Evolutionary conservation across 1,284 basidiomycete species (phyloP).

Genomic region (Hymenochaete sp.): DNA sequence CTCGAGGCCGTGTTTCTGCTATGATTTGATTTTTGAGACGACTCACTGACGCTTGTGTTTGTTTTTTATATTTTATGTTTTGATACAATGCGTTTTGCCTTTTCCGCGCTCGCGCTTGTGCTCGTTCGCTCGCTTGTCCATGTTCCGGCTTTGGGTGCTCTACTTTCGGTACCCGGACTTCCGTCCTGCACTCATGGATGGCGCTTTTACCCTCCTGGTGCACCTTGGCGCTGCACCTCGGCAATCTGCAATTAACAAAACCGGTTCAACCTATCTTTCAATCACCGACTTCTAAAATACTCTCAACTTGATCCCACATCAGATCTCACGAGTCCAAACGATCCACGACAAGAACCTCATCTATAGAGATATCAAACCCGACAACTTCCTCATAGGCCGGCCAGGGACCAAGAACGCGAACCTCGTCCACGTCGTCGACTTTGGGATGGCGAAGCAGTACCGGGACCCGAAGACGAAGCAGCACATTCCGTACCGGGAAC

Average conservation of each 20-base stretch:
- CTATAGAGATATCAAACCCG: conserved; percentile 96
- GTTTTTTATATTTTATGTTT: neutral
- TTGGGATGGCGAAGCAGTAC: conserved; percentile 98
- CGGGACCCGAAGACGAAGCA: conserved; percentile 95
- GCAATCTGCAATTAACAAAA: too few species aligned
- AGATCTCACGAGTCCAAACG: conserved; percentile 86
- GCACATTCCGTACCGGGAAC: conserved; percentile 93
- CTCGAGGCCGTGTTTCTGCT: too few species aligned
- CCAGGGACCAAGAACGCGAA: conserved; percentile 84
- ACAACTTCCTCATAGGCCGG: conserved; percentile 92
- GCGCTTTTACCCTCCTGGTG: too few species aligned
- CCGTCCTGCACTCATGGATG: too few species aligned
- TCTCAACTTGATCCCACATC: conserved; percentile 6
- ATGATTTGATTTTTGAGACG: too few species aligned
- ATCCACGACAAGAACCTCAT: conserved; percentile 97
- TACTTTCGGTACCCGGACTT: too few species aligned
- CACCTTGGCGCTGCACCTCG: too few species aligned
- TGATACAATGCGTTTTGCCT: neutral
- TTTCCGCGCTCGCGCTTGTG: conserved; percentile 10
- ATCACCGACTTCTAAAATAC: neutral
- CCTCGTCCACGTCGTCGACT: conserved; percentile 70
- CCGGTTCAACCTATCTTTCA: too few species aligned
- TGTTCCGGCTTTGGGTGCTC: too few species aligned
- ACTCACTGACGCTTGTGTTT: too few species aligned
- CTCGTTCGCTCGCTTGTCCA: too few species aligned